These are phyloP conservation scores for Camellia granthamiana DNA, from an alignment of 148 eudicot species.

Conservation along the genomic window DNA sequence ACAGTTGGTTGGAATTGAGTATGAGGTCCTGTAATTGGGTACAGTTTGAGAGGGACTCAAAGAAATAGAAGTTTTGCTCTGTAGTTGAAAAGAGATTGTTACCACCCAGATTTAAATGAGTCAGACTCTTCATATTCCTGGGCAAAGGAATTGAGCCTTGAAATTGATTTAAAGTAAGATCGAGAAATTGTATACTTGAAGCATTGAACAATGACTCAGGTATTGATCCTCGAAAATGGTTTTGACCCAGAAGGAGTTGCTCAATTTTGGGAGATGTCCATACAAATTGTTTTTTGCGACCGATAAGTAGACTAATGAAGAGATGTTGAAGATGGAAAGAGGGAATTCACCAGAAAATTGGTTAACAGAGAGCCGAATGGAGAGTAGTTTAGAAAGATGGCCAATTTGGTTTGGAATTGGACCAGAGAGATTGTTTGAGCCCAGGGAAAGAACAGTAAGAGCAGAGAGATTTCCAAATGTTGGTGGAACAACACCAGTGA, in stretches of 20 bases:
- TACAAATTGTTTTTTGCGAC: background rate
- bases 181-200: background rate
- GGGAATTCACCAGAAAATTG: conserved; percentile 6
- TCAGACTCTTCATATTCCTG: background rate
- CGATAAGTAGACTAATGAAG: conserved; percentile 8
- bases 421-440: conserved; percentile 1
- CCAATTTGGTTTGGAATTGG: conserved; percentile 2
- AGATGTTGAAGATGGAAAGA: conserved; percentile 3
- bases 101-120: background rate
- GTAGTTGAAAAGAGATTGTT: conserved; percentile 14
- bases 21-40: background rate
- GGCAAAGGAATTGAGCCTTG: conserved; percentile 15
- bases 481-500: background rate
- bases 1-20: background rate
- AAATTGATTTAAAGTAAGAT: conserved; percentile 4
- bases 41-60: conserved; percentile 10
- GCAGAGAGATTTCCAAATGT: conserved; percentile 10
- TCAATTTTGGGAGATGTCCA: background rate
- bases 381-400: background rate
- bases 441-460: background rate
- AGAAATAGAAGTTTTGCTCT: background rate
- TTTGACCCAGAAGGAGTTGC: background rate
- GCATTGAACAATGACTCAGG: conserved; percentile 10
- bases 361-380: conserved; percentile 15
- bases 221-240: background rate